phyloP scores from a whole-genome alignment of 2,329 filamentous ascomycete genomes.

The Furcasterigmium sp. region DNA sequence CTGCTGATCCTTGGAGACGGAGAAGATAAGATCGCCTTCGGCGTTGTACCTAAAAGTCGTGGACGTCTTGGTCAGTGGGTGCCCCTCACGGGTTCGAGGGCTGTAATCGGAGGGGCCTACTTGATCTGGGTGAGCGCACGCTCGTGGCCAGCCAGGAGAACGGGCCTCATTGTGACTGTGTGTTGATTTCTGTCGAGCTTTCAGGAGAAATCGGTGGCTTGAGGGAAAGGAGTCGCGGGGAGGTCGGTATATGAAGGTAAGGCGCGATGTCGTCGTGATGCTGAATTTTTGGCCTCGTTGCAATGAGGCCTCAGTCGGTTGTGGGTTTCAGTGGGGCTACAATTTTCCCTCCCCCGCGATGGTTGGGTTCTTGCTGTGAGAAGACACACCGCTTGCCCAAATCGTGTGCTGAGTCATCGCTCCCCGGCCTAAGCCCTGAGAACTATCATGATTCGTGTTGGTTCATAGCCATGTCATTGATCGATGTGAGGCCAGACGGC shows the following conservation, averaged over 20 bases:
- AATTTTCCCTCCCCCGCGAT: constrained; percentile 3
- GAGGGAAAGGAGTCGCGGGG: not conserved
- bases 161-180: constrained; percentile 78
- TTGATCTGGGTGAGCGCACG: constrained; percentile 92
- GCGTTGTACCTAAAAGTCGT: constrained; percentile 64
- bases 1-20: constrained; percentile 90
- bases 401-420: not conserved
- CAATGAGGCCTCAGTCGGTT: constrained; percentile 15
- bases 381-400: not conserved
- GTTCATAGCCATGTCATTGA: no score
- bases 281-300: constrained; percentile 12
- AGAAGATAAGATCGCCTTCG: constrained; percentile 96
- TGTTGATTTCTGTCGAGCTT: constrained; percentile 11
- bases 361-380: not conserved
- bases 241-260: constrained; percentile 11
- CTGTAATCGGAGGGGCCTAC: constrained; percentile 53
- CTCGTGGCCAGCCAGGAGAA: constrained; percentile 94
- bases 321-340: constrained; percentile 40
- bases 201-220: constrained; percentile 1
- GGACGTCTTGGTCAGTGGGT: constrained; percentile 1
- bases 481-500: no score
- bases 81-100: constrained; percentile 5
- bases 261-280: constrained; percentile 10
- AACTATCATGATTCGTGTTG: no score
- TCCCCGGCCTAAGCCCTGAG: not conserved